phyloP scores from a whole-genome alignment of 345 rosid genomes.

The Clausena lansium region DNA sequence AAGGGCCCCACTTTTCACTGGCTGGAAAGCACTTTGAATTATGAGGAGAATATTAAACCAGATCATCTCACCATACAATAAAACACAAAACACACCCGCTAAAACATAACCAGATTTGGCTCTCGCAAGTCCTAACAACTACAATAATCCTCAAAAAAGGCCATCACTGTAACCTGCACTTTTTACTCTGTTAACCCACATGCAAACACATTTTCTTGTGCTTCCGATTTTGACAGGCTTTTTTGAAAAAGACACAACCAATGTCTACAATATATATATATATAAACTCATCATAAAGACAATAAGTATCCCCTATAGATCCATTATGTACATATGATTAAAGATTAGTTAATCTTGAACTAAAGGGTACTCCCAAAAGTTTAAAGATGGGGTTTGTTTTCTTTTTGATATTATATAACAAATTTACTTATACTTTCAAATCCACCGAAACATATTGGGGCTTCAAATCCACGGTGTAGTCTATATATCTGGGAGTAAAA shows the following conservation, averaged over 20 bases:
- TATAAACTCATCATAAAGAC: not conserved
- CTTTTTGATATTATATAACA: no score
- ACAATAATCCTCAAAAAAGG: not conserved
- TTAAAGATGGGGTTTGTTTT: no score
- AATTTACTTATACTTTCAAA: no score
- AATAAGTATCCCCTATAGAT: not conserved
- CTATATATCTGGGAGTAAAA: no score
- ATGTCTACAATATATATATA: not conserved
- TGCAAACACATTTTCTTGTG: not conserved
- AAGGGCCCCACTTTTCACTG: conserved; percentile 27
- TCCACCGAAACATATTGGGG: no score
- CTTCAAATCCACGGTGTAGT: no score
- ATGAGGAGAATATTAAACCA: conserved; percentile 25
- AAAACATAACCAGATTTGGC: not conserved
- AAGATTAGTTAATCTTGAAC: no score
- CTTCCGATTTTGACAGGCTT: not conserved
- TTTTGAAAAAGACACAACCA: not conserved
- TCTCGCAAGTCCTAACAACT: not conserved
- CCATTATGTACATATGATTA: no score
- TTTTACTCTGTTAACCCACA: conserved; percentile 10
- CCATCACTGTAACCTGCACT: not conserved
- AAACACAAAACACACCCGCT: not conserved
- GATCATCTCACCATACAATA: conserved; percentile 4
- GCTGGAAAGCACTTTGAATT: conserved; percentile 47
- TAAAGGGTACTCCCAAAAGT: no score